Base-by-base conservation (phyloP, 1,139 yeast species). In the Starmera stellimalicola region DNA sequence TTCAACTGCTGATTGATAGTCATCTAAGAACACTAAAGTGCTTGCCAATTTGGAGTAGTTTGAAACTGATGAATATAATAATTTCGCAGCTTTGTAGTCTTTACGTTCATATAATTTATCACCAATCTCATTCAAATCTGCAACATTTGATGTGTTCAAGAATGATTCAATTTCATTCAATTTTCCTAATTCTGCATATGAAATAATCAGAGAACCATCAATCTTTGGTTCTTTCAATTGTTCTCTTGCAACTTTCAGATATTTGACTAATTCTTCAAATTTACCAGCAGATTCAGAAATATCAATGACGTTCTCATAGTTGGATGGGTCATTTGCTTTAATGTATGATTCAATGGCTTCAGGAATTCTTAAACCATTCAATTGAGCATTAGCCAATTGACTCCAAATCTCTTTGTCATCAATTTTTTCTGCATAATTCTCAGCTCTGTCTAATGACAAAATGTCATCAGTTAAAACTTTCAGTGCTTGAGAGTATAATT, bases 31-130 rank as follows among this genome's bases (percentile, higher is more conserved):
- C 16, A 91, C 99, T 54, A 88, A 73, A 25, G 97, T 91, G 14
- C 96, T 83, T 9, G 98, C 97, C 50, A 91, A 72, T 61, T 87
- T 91, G 33, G 96, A 83, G 70, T 94, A 88, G 63, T 88, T 91
- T 33, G 95, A 85, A 41, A 91, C 80, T 43, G 78, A 81, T 16
- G 91, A 68, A 60, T 74, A 91, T 51, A 93, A 74, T 46, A 85
- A 66, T 65, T 87, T 91, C 29, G 98, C 96, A 30, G 95, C 97
- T 51, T 83, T 79, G 63, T 84, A 93, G 60, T 87, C 82, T 54
- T 77, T 74, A 38, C 77, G 76, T 35, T 77, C 85, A 48, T 83
- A 83, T 50, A 93, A 70, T 54, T 77, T 80, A 60, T 91, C 98
- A 63, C 98, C 99, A 55, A 91, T 88, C 16, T 70, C 58, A 57